Conservation (phyloP, 176 grass and related monocot species). For the Bothriochloa decipiens region DNA sequence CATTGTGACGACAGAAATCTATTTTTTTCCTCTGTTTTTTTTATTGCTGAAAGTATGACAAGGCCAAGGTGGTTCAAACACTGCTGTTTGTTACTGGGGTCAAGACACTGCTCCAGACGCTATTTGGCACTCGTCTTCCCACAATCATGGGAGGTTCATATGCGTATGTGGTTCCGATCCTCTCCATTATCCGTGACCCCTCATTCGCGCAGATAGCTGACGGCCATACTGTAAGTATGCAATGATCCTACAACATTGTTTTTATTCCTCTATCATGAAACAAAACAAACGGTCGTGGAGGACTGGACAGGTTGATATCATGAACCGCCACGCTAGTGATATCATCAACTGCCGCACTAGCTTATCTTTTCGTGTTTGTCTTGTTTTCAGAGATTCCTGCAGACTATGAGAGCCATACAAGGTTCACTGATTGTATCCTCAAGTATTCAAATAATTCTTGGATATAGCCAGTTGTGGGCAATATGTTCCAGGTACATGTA, state of each 20-base stretch:
- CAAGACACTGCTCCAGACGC: slow-evolving; percentile 90
- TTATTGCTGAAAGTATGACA: slow-evolving; percentile 49
- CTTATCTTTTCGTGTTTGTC: slow-evolving; percentile 20
- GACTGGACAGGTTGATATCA: not conserved
- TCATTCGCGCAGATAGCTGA: slow-evolving; percentile 62
- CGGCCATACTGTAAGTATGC: slow-evolving; percentile 60
- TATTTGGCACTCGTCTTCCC: slow-evolving; percentile 91
- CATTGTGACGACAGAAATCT: not conserved
- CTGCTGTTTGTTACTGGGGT: slow-evolving; percentile 92
- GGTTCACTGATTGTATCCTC: slow-evolving; percentile 89
- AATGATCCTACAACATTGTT: not conserved
- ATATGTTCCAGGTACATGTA: slow-evolving; percentile 87
- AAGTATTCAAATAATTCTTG: slow-evolving; percentile 97
- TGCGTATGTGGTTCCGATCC: slow-evolving; percentile 74
- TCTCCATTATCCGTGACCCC: slow-evolving; percentile 84
- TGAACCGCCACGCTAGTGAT: not conserved
- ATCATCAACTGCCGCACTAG: no score
- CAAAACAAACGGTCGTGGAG: not conserved
- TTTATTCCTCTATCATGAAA: not conserved
- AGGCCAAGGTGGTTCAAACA: slow-evolving; percentile 90
- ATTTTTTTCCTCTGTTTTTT: not conserved
- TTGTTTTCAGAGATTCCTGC: slow-evolving; percentile 72
- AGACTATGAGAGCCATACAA: slow-evolving; percentile 89
- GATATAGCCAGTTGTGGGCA: slow-evolving; percentile 95
- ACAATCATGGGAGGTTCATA: slow-evolving; percentile 87